Evolutionary conservation across 2,329 filamentous ascomycete species (phyloP), one percentile per base, ranked within the genome.

Genomic region (Sporothrix pseudoabietina): DNA sequence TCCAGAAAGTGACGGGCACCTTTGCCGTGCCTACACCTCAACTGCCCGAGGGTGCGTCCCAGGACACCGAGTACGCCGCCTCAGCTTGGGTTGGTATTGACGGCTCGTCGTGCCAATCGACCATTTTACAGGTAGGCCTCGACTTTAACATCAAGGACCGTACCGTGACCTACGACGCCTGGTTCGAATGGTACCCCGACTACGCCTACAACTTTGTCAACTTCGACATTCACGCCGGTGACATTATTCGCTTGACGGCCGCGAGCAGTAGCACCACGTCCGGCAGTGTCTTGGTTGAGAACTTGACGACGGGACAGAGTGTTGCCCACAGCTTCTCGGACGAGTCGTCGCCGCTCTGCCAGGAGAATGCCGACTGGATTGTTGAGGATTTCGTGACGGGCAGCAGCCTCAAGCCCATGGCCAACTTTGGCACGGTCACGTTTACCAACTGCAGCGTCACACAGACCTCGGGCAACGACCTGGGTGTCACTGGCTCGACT

Each of bases 241-340:
- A 81, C 57, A 78, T 76, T 75, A 74, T 81, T 54, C 61, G 71
- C 30, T 63, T 76, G 76, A 80, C 78, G 4, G 79, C 79, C 55
- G 78, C 80, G 9, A 84, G 81, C 5, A 83, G 78, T 2, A 84
- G 82, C 30, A 83, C 78, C 30, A 75, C 74, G 5, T 70, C 71
- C 6, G 79, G 73, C 68, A 74, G 72, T 19, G 73, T 80, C 16
- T 68, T 73, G 32, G 72, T 80, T 26, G 74, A 73, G 47, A 76
- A 77, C 74, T 75, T 77, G 41, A 65, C 71, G 22, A 87, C 82
- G 4, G 87, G 86, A 41, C 78, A 85, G 77, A 83, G 77, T 4
- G 87, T 87, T 39, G 83, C 82, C 19, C 85, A 90, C 80, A 69
- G 49, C 14, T 76, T 74, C 26, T 22, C 35, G 19, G 83, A 81